Evolutionary conservation across 805 yeast species (phyloP).

Genomic region (Starmerella ratchasimensis): DNA sequence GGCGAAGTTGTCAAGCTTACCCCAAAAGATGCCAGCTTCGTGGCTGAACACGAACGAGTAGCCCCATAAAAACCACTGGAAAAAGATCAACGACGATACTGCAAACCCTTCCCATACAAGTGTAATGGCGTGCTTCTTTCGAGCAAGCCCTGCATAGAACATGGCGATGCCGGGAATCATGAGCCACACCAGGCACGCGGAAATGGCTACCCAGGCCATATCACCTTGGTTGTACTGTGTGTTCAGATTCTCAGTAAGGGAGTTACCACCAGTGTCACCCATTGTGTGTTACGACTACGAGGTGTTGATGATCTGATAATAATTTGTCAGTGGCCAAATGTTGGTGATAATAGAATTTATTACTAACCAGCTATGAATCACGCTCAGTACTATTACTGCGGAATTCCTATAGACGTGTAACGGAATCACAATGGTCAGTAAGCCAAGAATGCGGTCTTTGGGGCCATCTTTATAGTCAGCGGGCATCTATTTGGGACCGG

Average conservation of each 20-base stretch:
- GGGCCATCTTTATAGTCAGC: too few relatives aligned
- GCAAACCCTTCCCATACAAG: conserved; percentile 87
- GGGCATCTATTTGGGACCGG: too few relatives aligned
- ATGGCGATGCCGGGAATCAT: conserved; percentile 96
- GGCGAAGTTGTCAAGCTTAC: conserved; percentile 69
- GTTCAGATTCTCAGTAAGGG: conserved; percentile 59
- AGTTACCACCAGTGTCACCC: conserved; percentile 58
- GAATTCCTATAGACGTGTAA: too few relatives aligned
- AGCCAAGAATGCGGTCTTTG: too few relatives aligned
- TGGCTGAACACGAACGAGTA: conserved; percentile 78
- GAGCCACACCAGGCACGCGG: conserved; percentile 78
- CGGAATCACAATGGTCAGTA: too few relatives aligned
- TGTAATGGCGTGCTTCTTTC: conserved; percentile 93
- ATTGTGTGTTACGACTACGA: conserved; percentile 3
- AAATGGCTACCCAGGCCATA: conserved; percentile 72
- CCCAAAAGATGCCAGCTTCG: conserved; percentile 55
- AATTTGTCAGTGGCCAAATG: too few relatives aligned
- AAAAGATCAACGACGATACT: conserved; percentile 67
- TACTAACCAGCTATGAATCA: too few relatives aligned
- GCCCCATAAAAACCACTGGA: conserved; percentile 99
- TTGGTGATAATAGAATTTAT: too few relatives aligned
- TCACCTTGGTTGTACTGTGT: conserved; percentile 47
- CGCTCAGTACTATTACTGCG: too few relatives aligned
- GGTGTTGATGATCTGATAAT: too few relatives aligned
- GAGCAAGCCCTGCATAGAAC: conserved; percentile 80